Evolutionary conservation across 2,329 filamentous ascomycete genomes (phyloP), one percentile per base, ranked within the genome.

Genomic region (Phoma sp.): DNA sequence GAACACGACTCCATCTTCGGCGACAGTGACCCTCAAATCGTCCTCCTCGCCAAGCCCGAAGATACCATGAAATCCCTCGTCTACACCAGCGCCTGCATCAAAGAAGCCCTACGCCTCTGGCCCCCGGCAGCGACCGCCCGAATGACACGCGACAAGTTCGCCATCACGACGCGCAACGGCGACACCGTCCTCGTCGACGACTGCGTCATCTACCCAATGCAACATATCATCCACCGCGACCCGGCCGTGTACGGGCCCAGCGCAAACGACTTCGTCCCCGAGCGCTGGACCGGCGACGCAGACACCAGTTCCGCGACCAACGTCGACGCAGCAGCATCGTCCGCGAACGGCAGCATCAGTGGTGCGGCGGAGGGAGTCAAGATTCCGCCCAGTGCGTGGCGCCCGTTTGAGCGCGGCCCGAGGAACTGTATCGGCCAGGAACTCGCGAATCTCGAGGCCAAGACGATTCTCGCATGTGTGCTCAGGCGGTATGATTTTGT

Each of bases 381-480:
- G 70, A 56, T 76, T 68, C 63, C 76, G 61, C 25, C 57, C 72
- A 79, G 59, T 47, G 81, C 82, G 0, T 87, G 78, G 77, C 75
- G 83, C 7, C 74, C 81, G 0, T 87, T 87, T 65, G 81, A 82
- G 61, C 75, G 79, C 42, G 84, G 84, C 0, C 77, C 79, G 2
- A 68, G 83, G 13, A 82, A 82, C 52, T 87, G 84, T 61, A 82
- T 86, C 35, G 83, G 83, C 0, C 82, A 85, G 67, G 83, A 84
- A 64, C 73, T 86, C 37, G 83, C 79, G 1, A 78, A 80, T 61
- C 66, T 83, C 4, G 83, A 86, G 67, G 69, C 79, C 2, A 79
- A 79, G 58, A 74, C 82, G 52, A 77, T 84, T 23, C 68, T 86
- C 22, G 82, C 79, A 11, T 70, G 66, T 50, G 61, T 68, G 4